Percentiles rank a stretch among this genome's conserved stretches.
phyloP scores from a whole-genome alignment of 352 stramenopile species.

The Globisporangium camurandrum region DNA sequence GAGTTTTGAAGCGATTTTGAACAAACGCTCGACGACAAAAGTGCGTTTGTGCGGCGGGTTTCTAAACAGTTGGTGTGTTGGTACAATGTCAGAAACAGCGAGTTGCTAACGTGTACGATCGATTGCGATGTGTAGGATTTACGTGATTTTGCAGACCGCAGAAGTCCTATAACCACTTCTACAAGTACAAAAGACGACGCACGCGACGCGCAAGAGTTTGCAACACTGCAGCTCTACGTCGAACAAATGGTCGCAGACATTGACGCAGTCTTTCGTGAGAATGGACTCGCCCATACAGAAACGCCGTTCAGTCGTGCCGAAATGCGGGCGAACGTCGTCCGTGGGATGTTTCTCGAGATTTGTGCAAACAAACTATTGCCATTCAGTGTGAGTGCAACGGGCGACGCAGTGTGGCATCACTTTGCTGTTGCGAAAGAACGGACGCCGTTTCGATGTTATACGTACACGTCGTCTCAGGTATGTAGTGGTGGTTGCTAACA shows the following conservation, averaged over 20 bases:
- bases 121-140: background rate
- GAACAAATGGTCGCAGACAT: constrained; percentile 30
- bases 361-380: constrained; percentile 29
- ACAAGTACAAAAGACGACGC: too few species aligned
- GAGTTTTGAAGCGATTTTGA: constrained; percentile 33
- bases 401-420: constrained; percentile 29
- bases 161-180: constrained; percentile 11
- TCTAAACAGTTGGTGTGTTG: background rate
- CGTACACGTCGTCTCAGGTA: background rate
- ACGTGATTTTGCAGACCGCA: constrained; percentile 13
- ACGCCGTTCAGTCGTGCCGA: constrained; percentile 2
- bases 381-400: constrained; percentile 26
- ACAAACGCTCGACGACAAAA: constrained; percentile 20
- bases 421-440: constrained; percentile 14
- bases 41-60: constrained; percentile 3
- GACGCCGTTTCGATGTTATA: constrained; percentile 1
- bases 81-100: background rate
- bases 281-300: constrained; percentile 7
- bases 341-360: constrained; percentile 31
- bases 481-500: too few species aligned
- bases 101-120: background rate
- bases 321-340: background rate
- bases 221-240: constrained; percentile 20
- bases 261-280: constrained; percentile 18
- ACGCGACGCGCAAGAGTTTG: constrained; percentile 28